Conservation (phyloP, 805 yeast genomes). For the Hanseniaspora taiwanica region DNA sequence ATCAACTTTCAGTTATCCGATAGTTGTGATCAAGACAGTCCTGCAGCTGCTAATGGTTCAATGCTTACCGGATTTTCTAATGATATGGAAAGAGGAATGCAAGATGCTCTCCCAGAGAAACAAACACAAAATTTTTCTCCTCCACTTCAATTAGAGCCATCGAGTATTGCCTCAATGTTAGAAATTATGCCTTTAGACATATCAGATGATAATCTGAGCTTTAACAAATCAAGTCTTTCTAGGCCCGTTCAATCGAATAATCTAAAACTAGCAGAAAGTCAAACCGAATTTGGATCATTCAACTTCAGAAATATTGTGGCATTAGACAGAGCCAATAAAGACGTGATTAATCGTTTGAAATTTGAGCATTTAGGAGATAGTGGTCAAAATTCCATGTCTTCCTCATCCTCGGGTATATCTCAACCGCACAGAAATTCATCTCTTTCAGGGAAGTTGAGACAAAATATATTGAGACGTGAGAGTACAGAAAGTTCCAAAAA, state of each 20-base stretch:
- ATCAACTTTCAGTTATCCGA: constrained; percentile 37
- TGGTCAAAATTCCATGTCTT: constrained; percentile 18
- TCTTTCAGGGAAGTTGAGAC: constrained; percentile 2
- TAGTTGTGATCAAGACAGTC: constrained; percentile 19
- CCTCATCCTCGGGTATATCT: constrained; percentile 24
- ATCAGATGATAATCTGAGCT: not conserved
- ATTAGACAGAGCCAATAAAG: constrained; percentile 86
- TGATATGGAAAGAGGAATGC: too few relatives aligned
- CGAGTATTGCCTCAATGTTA: constrained; percentile 3
- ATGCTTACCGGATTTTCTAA: too few relatives aligned
- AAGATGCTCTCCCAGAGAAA: too few relatives aligned
- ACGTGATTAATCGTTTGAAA: constrained; percentile 75
- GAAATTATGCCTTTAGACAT: too few relatives aligned
- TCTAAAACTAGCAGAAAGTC: constrained; percentile 55
- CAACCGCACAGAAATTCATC: constrained; percentile 2
- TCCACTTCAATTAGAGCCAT: too few relatives aligned
- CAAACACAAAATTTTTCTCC: too few relatives aligned
- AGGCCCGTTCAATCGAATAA: constrained; percentile 41
- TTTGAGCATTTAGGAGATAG: constrained; percentile 52
- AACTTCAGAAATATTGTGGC: constrained; percentile 81
- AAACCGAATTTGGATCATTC: constrained; percentile 81
- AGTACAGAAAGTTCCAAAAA: not conserved
- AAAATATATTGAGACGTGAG: not conserved
- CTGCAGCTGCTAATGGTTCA: constrained; percentile 11
- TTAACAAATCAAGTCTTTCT: not conserved